These are phyloP conservation scores for Rubus parviflorus DNA, from an alignment of 306 rosid genomes.

Conservation along the genomic window DNA sequence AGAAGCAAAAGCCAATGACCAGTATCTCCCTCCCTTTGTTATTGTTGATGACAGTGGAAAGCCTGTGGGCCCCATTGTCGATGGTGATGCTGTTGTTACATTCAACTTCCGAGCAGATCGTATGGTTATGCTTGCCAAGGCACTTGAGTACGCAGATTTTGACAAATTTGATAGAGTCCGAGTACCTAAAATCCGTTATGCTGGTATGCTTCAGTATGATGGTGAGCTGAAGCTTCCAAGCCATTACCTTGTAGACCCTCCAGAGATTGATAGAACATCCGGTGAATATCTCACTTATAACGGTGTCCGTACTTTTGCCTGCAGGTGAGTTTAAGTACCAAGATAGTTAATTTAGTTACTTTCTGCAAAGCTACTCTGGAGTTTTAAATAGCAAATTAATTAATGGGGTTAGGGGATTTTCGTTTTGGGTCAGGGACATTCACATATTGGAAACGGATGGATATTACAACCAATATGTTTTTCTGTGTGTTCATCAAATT, in stretches of 20 bases:
- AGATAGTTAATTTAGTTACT: background rate
- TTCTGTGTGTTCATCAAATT: background rate
- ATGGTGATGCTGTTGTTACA: conserved; percentile 99
- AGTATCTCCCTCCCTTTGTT: conserved; percentile 92
- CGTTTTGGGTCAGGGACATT: background rate
- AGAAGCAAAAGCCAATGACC: conserved; percentile 74
- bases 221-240: conserved; percentile 96
- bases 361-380: too few species aligned
- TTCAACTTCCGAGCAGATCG: conserved; percentile 96
- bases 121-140: conserved; percentile 93
- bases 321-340: conserved; percentile 60
- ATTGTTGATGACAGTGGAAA: conserved; percentile 80
- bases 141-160: conserved; percentile 84
- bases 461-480: background rate
- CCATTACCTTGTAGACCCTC: conserved; percentile 91
- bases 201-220: conserved; percentile 98
- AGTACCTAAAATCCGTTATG: conserved; percentile 78
- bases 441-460: background rate
- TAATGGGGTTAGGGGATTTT: background rate
- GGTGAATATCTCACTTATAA: conserved; percentile 93
- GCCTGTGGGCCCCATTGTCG: conserved; percentile 90
- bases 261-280: conserved; percentile 95
- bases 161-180: conserved; percentile 93
- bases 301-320: conserved; percentile 88
- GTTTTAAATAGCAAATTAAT: too few species aligned